Evolutionary conservation across 148 eudicot species (phyloP).

Genomic region (Simmondsia chinensis): DNA sequence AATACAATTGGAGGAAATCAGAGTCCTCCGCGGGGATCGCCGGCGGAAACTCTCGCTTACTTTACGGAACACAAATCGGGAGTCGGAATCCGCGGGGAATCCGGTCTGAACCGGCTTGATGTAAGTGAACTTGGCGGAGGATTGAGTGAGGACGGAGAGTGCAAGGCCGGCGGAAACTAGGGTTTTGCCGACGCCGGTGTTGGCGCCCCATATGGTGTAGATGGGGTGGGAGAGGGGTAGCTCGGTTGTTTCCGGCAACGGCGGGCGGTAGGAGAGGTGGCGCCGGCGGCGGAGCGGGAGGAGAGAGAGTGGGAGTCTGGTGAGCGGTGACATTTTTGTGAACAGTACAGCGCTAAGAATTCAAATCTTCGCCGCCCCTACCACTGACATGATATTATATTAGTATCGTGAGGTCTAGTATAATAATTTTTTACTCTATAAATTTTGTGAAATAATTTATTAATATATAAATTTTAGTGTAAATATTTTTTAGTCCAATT

Average conservation of each 20-base stretch:
- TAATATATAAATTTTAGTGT: no score
- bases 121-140: constrained; percentile 34
- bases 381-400: no score
- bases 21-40: constrained; percentile 13
- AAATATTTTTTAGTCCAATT: no score
- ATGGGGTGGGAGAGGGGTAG: constrained; percentile 76
- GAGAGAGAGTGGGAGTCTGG: not conserved
- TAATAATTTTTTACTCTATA: no score
- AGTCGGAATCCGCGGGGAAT: constrained; percentile 77
- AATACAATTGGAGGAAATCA: constrained; percentile 41
- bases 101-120: constrained; percentile 89
- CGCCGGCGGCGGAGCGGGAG: constrained; percentile 4
- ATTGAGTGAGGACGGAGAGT: constrained; percentile 24
- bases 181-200: constrained; percentile 94
- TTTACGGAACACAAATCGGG: constrained; percentile 51
- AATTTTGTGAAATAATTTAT: no score
- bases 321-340: no score
- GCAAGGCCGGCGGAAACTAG: constrained; percentile 84
- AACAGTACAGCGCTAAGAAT: no score
- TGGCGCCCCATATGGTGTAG: constrained; percentile 65
- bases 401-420: no score
- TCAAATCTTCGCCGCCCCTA: no score
- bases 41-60: constrained; percentile 28
- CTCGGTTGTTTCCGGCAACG: constrained; percentile 9
- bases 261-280: constrained; percentile 14